Percentiles rank a stretch among this genome's conserved stretches.
Evolutionary conservation across 2,329 filamentous ascomycete genomes (phyloP).

Genomic region (Aureobasidium sp.): DNA sequence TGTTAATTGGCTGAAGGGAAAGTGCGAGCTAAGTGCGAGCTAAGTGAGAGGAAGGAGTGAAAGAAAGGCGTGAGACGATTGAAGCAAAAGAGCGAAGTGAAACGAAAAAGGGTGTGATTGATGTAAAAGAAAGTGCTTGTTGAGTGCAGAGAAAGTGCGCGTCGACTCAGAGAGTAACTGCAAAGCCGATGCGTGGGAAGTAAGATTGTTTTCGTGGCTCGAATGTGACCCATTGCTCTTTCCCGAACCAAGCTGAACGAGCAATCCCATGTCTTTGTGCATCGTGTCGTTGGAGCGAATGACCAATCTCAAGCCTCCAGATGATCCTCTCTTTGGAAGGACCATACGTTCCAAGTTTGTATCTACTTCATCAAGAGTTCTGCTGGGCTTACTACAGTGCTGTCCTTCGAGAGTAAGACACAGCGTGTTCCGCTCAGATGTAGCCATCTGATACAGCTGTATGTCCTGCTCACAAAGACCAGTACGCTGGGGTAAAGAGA

Average conservation of each 20-base stretch:
- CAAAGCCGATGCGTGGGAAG: background rate
- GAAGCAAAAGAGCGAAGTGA: background rate
- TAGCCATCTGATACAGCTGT: background rate
- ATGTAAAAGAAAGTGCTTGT: background rate
- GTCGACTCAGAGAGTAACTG: background rate
- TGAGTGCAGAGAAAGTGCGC: background rate
- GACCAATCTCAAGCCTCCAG: background rate
- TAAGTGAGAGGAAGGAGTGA: background rate
- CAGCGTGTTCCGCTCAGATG: background rate
- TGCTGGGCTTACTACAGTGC: background rate
- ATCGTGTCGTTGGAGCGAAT: background rate
- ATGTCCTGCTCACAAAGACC: background rate
- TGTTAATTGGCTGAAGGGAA: background rate
- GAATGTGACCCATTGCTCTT: background rate
- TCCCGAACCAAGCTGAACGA: background rate
- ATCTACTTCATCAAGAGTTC: background rate
- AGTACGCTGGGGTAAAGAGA: background rate
- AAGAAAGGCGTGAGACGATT: background rate
- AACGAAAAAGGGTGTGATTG: background rate
- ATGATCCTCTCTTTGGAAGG: background rate
- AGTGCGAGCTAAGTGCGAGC: background rate
- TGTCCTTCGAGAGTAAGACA: background rate
- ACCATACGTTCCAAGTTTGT: background rate
- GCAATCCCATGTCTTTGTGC: background rate
- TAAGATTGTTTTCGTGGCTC: background rate